Conservation (phyloP, 208 protist species). For the Trypanosoma melophagium region DNA sequence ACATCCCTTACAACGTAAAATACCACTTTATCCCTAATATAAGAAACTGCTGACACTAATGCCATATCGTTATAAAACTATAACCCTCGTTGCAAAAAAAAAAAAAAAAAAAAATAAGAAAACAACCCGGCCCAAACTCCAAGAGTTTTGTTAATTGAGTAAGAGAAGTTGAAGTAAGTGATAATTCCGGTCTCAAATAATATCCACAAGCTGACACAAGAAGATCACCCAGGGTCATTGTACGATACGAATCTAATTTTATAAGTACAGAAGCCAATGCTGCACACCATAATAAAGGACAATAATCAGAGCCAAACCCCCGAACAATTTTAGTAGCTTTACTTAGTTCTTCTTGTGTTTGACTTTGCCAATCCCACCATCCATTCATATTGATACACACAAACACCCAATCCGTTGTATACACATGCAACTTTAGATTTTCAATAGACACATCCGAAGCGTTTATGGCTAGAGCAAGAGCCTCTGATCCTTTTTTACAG, state of each 20-base stretch:
- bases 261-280: conserved; percentile 9
- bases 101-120: background rate
- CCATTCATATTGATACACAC: conserved; percentile 9
- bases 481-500: background rate
- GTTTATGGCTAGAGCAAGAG: conserved; percentile 8
- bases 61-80: background rate
- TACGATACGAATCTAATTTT: conserved; percentile 10
- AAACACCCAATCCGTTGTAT: conserved; percentile 6
- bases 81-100: background rate
- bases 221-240: conserved; percentile 9
- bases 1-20: conserved; percentile 15
- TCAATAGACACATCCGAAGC: conserved; percentile 7
- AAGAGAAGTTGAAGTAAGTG: conserved; percentile 4
- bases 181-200: background rate
- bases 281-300: conserved; percentile 12
- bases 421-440: conserved; percentile 15
- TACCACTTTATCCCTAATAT: background rate
- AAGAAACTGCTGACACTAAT: conserved; percentile 5
- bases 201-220: conserved; percentile 9
- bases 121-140: background rate
- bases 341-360: background rate
- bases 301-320: background rate
- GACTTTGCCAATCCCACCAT: conserved; percentile 18
- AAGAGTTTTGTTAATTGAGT: background rate
- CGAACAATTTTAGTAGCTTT: background rate